phyloP scores from a whole-genome alignment of 257 asterid species.

The Solanum sejunctum region DNA sequence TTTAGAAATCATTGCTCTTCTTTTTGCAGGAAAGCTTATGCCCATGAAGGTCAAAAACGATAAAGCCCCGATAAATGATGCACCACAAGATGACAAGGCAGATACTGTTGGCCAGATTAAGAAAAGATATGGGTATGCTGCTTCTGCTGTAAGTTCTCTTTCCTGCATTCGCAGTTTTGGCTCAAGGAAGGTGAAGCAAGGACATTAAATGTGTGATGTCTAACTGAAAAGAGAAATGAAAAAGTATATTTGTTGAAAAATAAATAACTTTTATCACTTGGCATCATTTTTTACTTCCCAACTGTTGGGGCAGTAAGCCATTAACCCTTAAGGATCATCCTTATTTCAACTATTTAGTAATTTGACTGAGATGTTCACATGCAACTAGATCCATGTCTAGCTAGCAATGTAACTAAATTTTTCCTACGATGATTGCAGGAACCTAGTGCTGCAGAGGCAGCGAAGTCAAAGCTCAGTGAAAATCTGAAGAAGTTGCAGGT shows the following conservation, averaged over 20 bases:
- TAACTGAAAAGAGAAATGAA: background rate
- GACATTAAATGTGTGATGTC: background rate
- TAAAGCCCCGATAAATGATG: constrained; percentile 33
- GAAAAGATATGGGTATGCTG: constrained; percentile 75
- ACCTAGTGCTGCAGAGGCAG: constrained; percentile 43
- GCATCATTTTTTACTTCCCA: background rate
- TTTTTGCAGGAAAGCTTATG: constrained; percentile 49
- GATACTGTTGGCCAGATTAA: constrained; percentile 73
- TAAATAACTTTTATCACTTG: background rate
- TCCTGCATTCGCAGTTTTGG: background rate
- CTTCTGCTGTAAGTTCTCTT: constrained; percentile 41
- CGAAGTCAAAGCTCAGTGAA: constrained; percentile 61
- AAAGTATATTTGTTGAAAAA: background rate
- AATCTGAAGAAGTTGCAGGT: constrained; percentile 85
- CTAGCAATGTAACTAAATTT: background rate
- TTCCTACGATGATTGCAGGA: constrained; percentile 38
- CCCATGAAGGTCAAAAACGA: constrained; percentile 43
- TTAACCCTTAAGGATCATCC: background rate
- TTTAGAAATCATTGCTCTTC: background rate
- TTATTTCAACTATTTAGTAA: background rate
- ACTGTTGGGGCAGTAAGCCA: background rate
- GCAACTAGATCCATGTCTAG: background rate
- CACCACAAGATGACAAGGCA: constrained; percentile 41
- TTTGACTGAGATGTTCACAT: background rate
- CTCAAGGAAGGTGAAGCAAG: background rate